Base-by-base conservation (phyloP, 257 asterid species). In the Solanum corneliomulleri region DNA sequence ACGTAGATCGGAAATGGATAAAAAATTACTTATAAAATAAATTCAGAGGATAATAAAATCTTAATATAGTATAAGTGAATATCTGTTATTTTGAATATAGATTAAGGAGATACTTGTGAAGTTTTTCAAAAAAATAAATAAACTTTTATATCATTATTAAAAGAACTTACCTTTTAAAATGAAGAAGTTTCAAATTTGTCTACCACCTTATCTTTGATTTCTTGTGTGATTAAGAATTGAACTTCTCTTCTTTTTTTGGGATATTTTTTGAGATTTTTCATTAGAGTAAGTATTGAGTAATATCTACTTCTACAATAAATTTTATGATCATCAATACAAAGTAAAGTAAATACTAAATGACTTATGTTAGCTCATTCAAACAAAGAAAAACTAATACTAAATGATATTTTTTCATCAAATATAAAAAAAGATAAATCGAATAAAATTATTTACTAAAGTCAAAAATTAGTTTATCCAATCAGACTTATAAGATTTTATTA, bases 31-130 rank as follows among this genome's bases (percentile, higher is more conserved):
- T 33, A 33, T 33, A 33, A 33, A 33, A 33, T 33, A 3, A 33
- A 1, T 33, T 33, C 1, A 33, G 1, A 0, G 35, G 5, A 5
- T 33, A 33, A 33, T 33, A 33, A 3, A 33, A 33, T 0, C 0
- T 33, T 4, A 33, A 1, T 33, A 33, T 4, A 33, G 1, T 33
- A 33, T 4, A 33, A 33, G 5, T 33, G 5, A 33, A n/a, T n/a
- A 0, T 33, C 5, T 3, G 5, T 4, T 3, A 33, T 33, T 33
- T 33, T 5, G 35, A 4, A 33, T 33, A 1, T 33, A 4, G 35
- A 33, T 33, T 33, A 0, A 33, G 35, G 1, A 33, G 5, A 33
- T 18, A 52, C 1, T 0, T 6, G 4, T 49, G 4, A 33, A 33
- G 5, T 33, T 33, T 33, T 33, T 3, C 5, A 4, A 33, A 33